A percentile compares a stretch with the other conserved stretches of the same genome.
These are phyloP conservation scores for Euclidium syriacum DNA, from an alignment of 345 rosid species.

Conservation along the genomic window DNA sequence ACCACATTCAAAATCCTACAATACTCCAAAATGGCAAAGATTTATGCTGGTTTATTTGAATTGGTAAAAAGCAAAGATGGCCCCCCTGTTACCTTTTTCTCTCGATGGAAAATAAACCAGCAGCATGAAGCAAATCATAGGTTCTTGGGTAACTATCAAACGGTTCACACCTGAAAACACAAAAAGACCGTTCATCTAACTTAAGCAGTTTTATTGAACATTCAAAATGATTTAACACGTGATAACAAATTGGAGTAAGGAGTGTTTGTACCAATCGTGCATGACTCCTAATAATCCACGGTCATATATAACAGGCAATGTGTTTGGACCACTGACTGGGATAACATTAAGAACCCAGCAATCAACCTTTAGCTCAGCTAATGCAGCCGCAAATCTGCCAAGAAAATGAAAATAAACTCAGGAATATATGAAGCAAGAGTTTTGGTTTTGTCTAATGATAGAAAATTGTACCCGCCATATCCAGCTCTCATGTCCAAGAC, in stretches of 20 bases:
- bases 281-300: constrained; percentile 91
- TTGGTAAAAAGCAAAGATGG: background rate
- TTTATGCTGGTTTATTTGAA: background rate
- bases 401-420: constrained; percentile 23
- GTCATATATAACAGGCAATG: constrained; percentile 91
- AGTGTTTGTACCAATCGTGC: constrained; percentile 81
- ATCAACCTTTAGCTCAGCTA: constrained; percentile 61
- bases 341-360: constrained; percentile 92
- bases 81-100: constrained; percentile 60
- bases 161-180: constrained; percentile 77
- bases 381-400: constrained; percentile 86
- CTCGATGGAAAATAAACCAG: constrained; percentile 86
- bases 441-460: background rate
- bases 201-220: background rate
- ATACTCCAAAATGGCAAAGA: background rate
- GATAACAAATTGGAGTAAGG: background rate
- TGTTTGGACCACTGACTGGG: constrained; percentile 86
- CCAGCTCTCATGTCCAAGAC: constrained; percentile 97
- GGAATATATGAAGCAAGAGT: background rate
- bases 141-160: constrained; percentile 98
- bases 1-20: background rate
- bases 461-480: constrained; percentile 78
- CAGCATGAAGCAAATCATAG: constrained; percentile 79
- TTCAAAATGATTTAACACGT: background rate
- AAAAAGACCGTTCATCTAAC: background rate